Percentiles rank a stretch among this genome's conserved stretches.
phyloP scores from a whole-genome alignment of 2,329 filamentous ascomycete species.

The Aschersonia sp. region DNA sequence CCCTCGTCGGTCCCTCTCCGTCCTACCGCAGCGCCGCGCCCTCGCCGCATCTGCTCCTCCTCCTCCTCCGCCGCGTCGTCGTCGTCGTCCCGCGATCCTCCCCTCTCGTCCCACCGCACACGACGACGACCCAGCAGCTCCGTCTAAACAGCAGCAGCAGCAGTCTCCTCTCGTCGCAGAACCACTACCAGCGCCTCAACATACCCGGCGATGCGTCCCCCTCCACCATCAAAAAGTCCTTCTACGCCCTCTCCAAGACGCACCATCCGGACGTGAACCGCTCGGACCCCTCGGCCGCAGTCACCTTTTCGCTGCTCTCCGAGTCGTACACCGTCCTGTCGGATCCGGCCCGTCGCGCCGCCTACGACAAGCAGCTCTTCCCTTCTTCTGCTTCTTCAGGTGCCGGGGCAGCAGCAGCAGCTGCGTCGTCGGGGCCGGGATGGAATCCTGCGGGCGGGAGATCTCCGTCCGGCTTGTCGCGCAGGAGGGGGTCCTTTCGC shows the following conservation, averaged over 20 bases:
- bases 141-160: neutral
- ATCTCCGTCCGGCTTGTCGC: constrained; percentile 66
- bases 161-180: constrained; percentile 15
- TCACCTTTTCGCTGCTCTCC: constrained; percentile 69
- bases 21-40: no score
- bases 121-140: no score
- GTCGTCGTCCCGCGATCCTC: neutral
- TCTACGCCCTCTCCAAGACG: constrained; percentile 80
- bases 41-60: neutral
- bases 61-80: constrained; percentile 6
- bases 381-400: constrained; percentile 8
- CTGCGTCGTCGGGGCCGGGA: constrained; percentile 29
- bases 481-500: constrained; percentile 59
- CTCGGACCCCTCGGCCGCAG: constrained; percentile 52
- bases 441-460: constrained; percentile 57
- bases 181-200: constrained; percentile 72
- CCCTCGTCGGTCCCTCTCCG: neutral
- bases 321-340: constrained; percentile 72
- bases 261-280: constrained; percentile 91
- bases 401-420: constrained; percentile 18
- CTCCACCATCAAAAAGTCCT: constrained; percentile 81
- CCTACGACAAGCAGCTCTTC: constrained; percentile 61
- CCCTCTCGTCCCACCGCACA: no score
- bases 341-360: constrained; percentile 55
- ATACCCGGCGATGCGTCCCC: constrained; percentile 55